phyloP scores from a whole-genome alignment of 176 grass and related monocot species.

The Aegilops sharonensis region DNA sequence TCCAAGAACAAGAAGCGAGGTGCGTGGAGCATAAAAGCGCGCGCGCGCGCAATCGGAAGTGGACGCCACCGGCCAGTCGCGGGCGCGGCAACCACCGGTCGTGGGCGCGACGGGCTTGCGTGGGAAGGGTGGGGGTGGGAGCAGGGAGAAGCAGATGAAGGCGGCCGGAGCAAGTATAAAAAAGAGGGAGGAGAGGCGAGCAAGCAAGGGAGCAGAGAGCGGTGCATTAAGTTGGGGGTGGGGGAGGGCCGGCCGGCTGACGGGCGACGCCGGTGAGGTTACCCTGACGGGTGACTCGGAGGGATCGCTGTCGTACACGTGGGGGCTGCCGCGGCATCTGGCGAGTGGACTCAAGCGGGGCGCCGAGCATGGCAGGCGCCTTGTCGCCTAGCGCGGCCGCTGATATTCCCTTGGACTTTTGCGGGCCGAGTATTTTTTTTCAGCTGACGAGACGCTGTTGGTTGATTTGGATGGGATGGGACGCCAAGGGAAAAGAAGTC shows the following conservation, averaged over 20 bases:
- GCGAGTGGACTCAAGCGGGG: slow-evolving; percentile 34
- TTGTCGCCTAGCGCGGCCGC: slow-evolving; percentile 54
- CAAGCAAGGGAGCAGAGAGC: neutral
- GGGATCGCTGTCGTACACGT: slow-evolving; percentile 55
- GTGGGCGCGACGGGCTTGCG: neutral
- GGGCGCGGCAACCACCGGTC: slow-evolving; percentile 39
- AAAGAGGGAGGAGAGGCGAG: neutral
- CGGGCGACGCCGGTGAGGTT: slow-evolving; percentile 22
- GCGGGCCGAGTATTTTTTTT: neutral
- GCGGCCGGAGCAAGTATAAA: slow-evolving; percentile 11
- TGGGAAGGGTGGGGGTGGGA: neutral
- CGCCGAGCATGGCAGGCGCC: slow-evolving; percentile 20
- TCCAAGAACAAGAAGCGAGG: slow-evolving; percentile 34
- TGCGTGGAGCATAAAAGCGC: slow-evolving; percentile 37
- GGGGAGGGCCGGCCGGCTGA: neutral
- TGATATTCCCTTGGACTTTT: slow-evolving; percentile 26
- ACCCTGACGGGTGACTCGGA: slow-evolving; percentile 30
- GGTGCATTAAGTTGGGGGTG: slow-evolving; percentile 15
- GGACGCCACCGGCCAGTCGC: slow-evolving; percentile 51
- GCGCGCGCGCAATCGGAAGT: neutral
- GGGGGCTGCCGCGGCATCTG: slow-evolving; percentile 49
- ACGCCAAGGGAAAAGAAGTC: neutral
- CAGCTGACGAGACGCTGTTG: neutral
- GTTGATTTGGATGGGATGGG: neutral
- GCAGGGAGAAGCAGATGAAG: neutral